These are phyloP conservation scores for Pythium sukuiense DNA, from an alignment of 352 stramenopile genomes.

Conservation along the genomic window DNA sequence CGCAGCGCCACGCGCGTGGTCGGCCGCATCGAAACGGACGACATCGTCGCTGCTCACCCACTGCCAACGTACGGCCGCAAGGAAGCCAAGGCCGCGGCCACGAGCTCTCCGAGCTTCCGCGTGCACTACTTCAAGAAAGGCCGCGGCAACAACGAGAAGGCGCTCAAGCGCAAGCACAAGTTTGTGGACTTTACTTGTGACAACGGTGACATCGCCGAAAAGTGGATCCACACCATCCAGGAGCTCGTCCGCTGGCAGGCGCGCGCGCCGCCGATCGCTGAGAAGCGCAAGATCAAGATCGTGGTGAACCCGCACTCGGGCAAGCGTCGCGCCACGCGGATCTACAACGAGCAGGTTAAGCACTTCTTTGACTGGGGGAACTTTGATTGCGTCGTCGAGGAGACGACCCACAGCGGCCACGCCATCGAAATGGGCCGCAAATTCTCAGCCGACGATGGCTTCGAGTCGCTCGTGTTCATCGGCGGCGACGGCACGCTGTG, in stretches of 20 bases:
- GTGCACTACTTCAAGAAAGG: constrained; percentile 82
- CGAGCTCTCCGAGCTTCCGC: constrained; percentile 37
- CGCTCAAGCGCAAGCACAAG: constrained; percentile 50
- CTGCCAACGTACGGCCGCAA: constrained; percentile 25
- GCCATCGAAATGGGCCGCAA: constrained; percentile 74
- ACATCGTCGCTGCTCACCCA: constrained; percentile 65
- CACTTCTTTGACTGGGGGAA: constrained; percentile 77
- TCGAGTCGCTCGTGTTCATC: constrained; percentile 80
- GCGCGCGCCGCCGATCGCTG: constrained; percentile 57
- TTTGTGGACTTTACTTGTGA: constrained; percentile 54
- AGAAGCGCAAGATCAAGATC: constrained; percentile 78
- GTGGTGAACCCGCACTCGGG: constrained; percentile 84
- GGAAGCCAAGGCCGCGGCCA: constrained; percentile 13
- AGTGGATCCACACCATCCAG: constrained; percentile 69
- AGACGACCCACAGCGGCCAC: constrained; percentile 73
- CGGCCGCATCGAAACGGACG: constrained; percentile 62
- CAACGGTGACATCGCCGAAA: constrained; percentile 32
- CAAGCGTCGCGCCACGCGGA: constrained; percentile 55
- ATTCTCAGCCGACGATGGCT: constrained; percentile 73
- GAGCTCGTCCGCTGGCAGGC: constrained; percentile 84
- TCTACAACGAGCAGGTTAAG: constrained; percentile 75
- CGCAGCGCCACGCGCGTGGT: constrained; percentile 36
- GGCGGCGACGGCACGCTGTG: constrained; percentile 74
- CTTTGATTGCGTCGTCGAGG: constrained; percentile 74
- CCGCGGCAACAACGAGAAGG: constrained; percentile 53